These are phyloP conservation scores for Fagopyrum tataricum DNA, from an alignment of 148 eudicot genomes.

Conservation along the genomic window DNA sequence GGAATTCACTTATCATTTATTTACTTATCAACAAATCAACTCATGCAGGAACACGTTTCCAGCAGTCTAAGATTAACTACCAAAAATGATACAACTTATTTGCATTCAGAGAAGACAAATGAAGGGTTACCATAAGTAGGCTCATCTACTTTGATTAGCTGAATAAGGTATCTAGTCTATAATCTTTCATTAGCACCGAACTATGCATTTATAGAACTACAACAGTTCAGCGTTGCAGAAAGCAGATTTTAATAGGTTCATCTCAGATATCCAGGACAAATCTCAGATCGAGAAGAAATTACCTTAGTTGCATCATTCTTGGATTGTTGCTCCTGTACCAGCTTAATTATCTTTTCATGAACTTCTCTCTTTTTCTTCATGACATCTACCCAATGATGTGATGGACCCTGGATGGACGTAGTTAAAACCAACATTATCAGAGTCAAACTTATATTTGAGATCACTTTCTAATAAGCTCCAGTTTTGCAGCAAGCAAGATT, in stretches of 20 bases:
- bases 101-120: neutral
- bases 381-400: slow-evolving; percentile 78
- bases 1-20: neutral
- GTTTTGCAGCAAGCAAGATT: neutral
- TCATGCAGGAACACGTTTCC: neutral
- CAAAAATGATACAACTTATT: neutral
- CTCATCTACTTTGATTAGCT: neutral
- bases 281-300: slow-evolving; percentile 10
- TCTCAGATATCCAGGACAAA: neutral
- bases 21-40: neutral
- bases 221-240: neutral
- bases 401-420: slow-evolving; percentile 40
- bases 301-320: slow-evolving; percentile 40
- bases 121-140: neutral
- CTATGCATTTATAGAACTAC: neutral
- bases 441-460: neutral
- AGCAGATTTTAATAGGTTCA: neutral
- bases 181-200: neutral
- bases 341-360: slow-evolving; percentile 66
- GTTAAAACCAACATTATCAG: neutral
- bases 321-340: slow-evolving; percentile 47
- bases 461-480: neutral
- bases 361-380: slow-evolving; percentile 87
- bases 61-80: neutral
- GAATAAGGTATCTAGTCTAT: neutral